Conservation (phyloP, 1,139 yeast species). For the Kurtzmaniella quercitrusa region DNA sequence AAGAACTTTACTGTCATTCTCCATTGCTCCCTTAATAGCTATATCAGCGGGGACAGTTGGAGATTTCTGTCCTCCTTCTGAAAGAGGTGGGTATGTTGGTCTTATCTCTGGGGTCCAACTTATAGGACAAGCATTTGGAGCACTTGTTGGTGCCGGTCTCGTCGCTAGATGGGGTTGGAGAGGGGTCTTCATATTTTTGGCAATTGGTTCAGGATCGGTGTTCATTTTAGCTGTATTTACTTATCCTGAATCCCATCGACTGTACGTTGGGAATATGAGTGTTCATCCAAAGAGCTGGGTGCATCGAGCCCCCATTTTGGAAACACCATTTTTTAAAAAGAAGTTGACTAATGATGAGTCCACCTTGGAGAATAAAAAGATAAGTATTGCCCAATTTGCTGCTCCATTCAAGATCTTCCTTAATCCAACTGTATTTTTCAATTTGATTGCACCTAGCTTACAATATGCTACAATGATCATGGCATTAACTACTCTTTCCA, state of each 20-base stretch:
- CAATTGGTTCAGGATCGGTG: conserved; percentile 34
- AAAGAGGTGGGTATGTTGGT: conserved; percentile 39
- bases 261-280: conserved; percentile 37
- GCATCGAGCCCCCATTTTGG: conserved; percentile 32
- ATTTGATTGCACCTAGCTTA: conserved; percentile 32
- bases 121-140: conserved; percentile 39
- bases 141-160: conserved; percentile 37
- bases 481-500: conserved; percentile 29
- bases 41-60: conserved; percentile 37
- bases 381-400: conserved; percentile 22
- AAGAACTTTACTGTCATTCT: conserved; percentile 38
- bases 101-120: conserved; percentile 31
- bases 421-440: conserved; percentile 19
- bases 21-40: conserved; percentile 39
- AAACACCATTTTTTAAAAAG: conserved; percentile 19
- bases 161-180: conserved; percentile 32
- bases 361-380: conserved; percentile 17
- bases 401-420: conserved; percentile 29
- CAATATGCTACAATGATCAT: conserved; percentile 38
- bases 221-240: conserved; percentile 18
- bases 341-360: conserved; percentile 23
- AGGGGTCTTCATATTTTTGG: conserved; percentile 33
- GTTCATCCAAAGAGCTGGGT: conserved; percentile 23
- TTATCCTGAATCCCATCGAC: conserved; percentile 35
- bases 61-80: conserved; percentile 31